Evolutionary conservation across 257 asterid species (phyloP).

Genomic region (Verbascum thapsus): DNA sequence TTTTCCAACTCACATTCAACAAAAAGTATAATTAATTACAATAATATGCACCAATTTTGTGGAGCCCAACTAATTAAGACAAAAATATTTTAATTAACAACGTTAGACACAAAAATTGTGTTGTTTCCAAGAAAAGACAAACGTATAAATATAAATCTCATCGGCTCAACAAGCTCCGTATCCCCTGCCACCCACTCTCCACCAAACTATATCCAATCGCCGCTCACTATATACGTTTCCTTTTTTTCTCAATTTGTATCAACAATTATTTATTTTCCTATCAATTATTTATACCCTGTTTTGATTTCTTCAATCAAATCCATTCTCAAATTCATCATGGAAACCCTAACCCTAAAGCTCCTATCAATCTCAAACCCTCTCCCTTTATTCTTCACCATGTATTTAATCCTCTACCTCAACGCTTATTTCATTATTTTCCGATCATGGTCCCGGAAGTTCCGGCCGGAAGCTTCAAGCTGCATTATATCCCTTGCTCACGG

Average conservation of each 20-base stretch:
- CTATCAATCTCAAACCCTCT: conserved; percentile 41
- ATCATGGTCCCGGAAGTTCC: conserved; percentile 60
- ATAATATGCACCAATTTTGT: no score
- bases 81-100: no score
- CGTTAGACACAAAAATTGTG: no score
- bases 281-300: no score
- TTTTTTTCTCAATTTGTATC: background rate
- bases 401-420: conserved; percentile 45
- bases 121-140: no score
- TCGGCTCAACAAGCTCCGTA: conserved; percentile 23
- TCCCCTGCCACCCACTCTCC: conserved; percentile 22
- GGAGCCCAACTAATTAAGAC: no score
- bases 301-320: no score
- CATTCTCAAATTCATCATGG: conserved; percentile 38
- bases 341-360: conserved; percentile 23
- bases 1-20: no score
- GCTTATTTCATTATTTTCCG: conserved; percentile 66
- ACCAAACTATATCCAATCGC: conserved; percentile 9
- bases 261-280: no score
- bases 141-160: background rate
- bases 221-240: background rate
- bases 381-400: conserved; percentile 48
- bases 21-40: no score
- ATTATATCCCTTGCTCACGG: conserved; percentile 83
- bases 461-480: conserved; percentile 96